phyloP scores from a whole-genome alignment of 805 yeast genomes.

The Candida piceae region DNA sequence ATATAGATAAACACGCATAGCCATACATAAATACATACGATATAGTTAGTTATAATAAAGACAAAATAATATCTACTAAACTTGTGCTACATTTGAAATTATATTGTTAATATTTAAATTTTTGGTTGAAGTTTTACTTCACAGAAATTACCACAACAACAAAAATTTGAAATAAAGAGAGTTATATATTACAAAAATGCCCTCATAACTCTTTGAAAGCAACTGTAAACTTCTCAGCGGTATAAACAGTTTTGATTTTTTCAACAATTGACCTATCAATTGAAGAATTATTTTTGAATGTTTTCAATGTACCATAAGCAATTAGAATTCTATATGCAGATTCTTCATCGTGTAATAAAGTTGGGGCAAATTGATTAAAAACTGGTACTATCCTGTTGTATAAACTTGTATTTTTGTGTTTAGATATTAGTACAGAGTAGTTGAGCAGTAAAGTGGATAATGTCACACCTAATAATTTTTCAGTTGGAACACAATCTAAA shows the following conservation, averaged over 20 bases:
- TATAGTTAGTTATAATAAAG: too few species aligned
- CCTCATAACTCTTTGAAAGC: constrained; percentile 18
- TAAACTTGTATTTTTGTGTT: constrained; percentile 25
- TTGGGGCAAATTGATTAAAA: constrained; percentile 12
- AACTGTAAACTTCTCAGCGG: constrained; percentile 16
- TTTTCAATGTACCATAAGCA: constrained; percentile 56
- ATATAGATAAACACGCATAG: too few species aligned
- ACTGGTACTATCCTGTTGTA: constrained; percentile 24
- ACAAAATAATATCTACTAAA: too few species aligned
- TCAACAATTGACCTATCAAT: constrained; percentile 8
- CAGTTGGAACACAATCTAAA: constrained; percentile 17
- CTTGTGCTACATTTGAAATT: too few species aligned
- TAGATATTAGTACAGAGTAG: constrained; percentile 36
- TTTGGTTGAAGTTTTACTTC: too few species aligned
- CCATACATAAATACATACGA: too few species aligned
- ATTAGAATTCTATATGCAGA: constrained; percentile 61
- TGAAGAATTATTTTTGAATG: constrained; percentile 7
- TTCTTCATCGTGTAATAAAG: constrained; percentile 42
- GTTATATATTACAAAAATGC: background rate
- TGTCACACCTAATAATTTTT: constrained; percentile 32
- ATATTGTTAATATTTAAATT: too few species aligned
- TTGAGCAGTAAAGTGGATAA: constrained; percentile 47
- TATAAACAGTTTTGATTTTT: constrained; percentile 5
- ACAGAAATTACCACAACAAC: too few species aligned
- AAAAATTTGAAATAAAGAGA: too few species aligned